Evolutionary conservation across 768 basidiomycete genomes (phyloP), one percentile per base, ranked within the genome.

Genomic region (Tricholoma sp.): DNA sequence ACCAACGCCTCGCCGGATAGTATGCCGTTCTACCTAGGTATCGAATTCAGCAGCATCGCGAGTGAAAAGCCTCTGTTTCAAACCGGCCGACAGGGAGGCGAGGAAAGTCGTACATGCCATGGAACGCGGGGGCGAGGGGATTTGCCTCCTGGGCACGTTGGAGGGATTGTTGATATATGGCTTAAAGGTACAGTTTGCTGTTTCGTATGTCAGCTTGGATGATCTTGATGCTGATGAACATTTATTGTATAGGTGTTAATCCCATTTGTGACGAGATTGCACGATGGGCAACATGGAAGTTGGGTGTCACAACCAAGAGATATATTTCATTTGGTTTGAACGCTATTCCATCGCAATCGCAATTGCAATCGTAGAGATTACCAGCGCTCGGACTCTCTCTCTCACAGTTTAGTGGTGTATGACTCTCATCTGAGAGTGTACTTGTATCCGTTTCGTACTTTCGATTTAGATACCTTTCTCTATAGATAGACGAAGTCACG

Each of bases 251-350:
- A 69, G 68, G 57, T 10, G 11, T 71, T 2, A 70, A 70, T 31
- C 69, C 67, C 0, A 68, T 69, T 39, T 68, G 63, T 51, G 66
- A 68, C 27, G 69, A 69, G 31, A 22, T 27, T 27, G 52, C 35
- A 21, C 52, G 52, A 8, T 53, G 34, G 18, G 52, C 12, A 14
- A 12, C n/a, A 18, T 18, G 18, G n/a, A n/a, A n/a, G n/a, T n/a
- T n/a, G n/a, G n/a, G n/a, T n/a, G n/a, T n/a, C n/a, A n/a, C n/a
- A n/a, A 27, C 47, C 8, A 29, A 29, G 6, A 29, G 6, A 29
- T 21, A 11, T n/a, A 7, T 27, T 7, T 11, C 8, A 11, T n/a
- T 4, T 5, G 9, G 16, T 5, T 29, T 27, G 24, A 49, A 11
- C 18, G 21, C 11, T 12, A 45, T 45, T 22, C 19, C 43, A 10